Conservation (phyloP, 176 grass and related monocot genomes). For the Saccharum officinarum region DNA sequence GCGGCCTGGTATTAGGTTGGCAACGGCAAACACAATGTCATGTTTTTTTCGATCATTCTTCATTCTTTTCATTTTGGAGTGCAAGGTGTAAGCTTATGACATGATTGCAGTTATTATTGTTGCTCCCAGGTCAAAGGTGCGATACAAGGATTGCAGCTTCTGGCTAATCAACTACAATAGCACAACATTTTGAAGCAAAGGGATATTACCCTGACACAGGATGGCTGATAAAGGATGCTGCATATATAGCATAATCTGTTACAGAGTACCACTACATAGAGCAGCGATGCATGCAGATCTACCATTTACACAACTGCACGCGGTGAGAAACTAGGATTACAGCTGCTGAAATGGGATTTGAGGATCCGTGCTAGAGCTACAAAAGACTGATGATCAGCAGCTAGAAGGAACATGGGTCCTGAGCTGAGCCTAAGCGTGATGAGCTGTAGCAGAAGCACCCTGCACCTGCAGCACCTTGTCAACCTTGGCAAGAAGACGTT, state of each 20-base stretch:
- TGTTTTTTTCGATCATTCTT: not conserved
- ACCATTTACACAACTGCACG: conserved; percentile 10
- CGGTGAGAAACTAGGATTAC: not conserved
- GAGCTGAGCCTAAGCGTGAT: conserved; percentile 1
- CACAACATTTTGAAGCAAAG: not conserved
- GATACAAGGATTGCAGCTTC: not conserved
- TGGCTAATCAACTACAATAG: not conserved
- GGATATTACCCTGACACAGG: not conserved
- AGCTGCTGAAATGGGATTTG: not conserved
- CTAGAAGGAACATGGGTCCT: not conserved
- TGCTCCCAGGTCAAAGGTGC: not conserved
- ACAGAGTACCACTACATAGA: conserved; percentile 2
- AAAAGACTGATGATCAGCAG: not conserved
- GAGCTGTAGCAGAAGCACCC: conserved; percentile 3
- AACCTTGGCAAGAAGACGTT: conserved; percentile 73
- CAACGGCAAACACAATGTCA: not conserved
- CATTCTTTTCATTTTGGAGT: not conserved
- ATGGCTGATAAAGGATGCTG: not conserved
- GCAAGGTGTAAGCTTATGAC: not conserved
- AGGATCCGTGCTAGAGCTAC: not conserved
- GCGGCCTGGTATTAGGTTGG: not conserved
- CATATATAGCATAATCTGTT: not conserved
- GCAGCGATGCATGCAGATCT: not conserved
- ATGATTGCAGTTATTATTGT: not conserved
- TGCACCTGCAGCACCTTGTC: conserved; percentile 56